These are phyloP conservation scores for Raffaelea deltoideospora DNA, from an alignment of 2,329 filamentous ascomycete genomes.

Conservation along the genomic window DNA sequence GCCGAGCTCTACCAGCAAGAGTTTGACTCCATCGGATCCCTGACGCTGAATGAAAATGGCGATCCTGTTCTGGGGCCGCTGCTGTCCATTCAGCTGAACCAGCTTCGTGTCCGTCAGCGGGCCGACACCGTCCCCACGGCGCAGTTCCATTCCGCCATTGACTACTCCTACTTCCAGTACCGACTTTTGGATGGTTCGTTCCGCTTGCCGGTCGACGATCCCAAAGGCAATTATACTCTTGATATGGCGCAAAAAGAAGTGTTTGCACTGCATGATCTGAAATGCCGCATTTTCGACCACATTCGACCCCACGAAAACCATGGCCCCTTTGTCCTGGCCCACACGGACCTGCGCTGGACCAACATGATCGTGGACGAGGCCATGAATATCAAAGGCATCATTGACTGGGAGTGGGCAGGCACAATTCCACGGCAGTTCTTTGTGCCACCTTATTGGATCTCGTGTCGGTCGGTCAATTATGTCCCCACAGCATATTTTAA, in stretches of 20 bases:
- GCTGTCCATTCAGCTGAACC: background rate
- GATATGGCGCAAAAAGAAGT: background rate
- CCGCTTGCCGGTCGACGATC: background rate
- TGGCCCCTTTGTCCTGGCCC: background rate
- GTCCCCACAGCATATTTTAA: background rate
- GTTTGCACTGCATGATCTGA: background rate
- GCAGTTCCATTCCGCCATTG: background rate
- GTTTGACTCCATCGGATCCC: background rate
- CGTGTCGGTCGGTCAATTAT: background rate
- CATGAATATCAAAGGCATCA: background rate
- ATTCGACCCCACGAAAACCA: background rate
- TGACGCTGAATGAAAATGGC: background rate
- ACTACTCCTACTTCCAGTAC: background rate
- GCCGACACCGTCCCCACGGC: background rate
- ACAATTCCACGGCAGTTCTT: background rate
- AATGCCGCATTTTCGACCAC: background rate
- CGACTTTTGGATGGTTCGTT: background rate
- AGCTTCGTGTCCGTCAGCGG: background rate
- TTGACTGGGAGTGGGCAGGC: background rate
- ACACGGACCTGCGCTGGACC: background rate
- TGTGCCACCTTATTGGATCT: background rate
- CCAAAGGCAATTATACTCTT: background rate
- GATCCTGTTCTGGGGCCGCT: background rate
- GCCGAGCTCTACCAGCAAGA: background rate
- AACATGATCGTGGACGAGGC: background rate